These are phyloP conservation scores for Stemphylium vesicarium DNA, from an alignment of 2,329 filamentous ascomycete genomes.

Conservation along the genomic window DNA sequence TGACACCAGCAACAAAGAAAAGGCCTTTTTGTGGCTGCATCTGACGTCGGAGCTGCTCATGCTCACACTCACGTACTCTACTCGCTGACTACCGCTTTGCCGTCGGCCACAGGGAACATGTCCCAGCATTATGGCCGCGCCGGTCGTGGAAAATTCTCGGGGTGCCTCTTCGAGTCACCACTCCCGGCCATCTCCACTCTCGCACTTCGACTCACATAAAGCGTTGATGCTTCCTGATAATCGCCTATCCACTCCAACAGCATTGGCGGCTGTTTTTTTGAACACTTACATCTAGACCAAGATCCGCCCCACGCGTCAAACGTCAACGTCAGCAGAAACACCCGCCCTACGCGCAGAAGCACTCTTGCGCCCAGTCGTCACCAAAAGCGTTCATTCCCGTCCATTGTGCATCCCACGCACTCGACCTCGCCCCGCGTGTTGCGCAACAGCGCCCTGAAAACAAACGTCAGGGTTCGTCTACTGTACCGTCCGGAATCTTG, in stretches of 20 bases:
- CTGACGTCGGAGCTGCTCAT: slow-evolving; percentile 12
- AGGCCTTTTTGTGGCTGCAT: slow-evolving; percentile 16
- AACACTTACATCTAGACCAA: slow-evolving; percentile 7
- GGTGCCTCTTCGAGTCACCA: slow-evolving; percentile 37
- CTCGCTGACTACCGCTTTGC: slow-evolving; percentile 17
- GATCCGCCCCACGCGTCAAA: slow-evolving; percentile 8
- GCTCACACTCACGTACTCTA: slow-evolving; percentile 16
- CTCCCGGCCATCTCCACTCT: slow-evolving; percentile 36
- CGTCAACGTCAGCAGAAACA: slow-evolving; percentile 20
- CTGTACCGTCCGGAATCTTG: slow-evolving; percentile 22
- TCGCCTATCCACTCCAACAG: slow-evolving; percentile 7
- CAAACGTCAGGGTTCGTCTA: slow-evolving; percentile 31
- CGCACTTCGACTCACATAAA: slow-evolving; percentile 33
- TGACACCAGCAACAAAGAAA: slow-evolving; percentile 19
- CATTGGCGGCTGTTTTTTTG: slow-evolving; percentile 1
- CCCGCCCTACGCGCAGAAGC: slow-evolving; percentile 36
- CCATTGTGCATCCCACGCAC: slow-evolving; percentile 33
- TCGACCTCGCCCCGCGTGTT: slow-evolving; percentile 29
- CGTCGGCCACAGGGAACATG: slow-evolving; percentile 20
- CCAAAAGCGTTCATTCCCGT: slow-evolving; percentile 17
- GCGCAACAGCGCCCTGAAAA: slow-evolving; percentile 30
- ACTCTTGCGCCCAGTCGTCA: slow-evolving; percentile 25
- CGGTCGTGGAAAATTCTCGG: slow-evolving; percentile 31
- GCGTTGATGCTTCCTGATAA: slow-evolving; percentile 20
- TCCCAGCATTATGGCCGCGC: slow-evolving; percentile 25